These are phyloP conservation scores for Litsea cubeba DNA, from an alignment of 164 flowering plant genomes.

Conservation along the genomic window DNA sequence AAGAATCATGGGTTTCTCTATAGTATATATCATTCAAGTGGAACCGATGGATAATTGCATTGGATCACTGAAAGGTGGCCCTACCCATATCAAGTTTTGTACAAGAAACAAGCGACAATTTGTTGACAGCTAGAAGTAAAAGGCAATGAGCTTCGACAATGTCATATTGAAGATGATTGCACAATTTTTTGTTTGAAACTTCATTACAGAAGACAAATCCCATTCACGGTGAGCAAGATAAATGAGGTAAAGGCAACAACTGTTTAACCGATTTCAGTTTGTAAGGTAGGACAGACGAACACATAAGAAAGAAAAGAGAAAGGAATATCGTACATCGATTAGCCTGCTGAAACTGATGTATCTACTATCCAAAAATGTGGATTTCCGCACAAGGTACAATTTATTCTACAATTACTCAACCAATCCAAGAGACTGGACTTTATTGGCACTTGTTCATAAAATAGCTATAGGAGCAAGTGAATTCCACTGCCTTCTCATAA, in stretches of 20 bases:
- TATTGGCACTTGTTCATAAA: neutral
- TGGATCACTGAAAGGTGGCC: neutral
- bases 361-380: neutral
- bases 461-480: neutral
- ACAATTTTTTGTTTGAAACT: no score
- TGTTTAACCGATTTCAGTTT: no score
- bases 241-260: no score
- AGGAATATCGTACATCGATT: no score
- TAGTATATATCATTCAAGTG: neutral
- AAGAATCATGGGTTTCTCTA: neutral
- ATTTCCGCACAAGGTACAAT: neutral
- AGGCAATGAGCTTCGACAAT: neutral
- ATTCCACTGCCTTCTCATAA: neutral
- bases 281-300: no score
- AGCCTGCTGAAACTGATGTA: neutral
- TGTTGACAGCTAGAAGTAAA: neutral
- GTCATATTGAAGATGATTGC: neutral
- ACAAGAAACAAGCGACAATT: neutral
- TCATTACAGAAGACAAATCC: no score
- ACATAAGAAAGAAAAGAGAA: no score
- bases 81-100: neutral
- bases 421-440: neutral
- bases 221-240: no score
- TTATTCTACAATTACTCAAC: neutral
- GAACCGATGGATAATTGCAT: neutral